These are phyloP conservation scores for Pontederia crassipes DNA, from an alignment of 176 grass and related monocot genomes.

Conservation along the genomic window DNA sequence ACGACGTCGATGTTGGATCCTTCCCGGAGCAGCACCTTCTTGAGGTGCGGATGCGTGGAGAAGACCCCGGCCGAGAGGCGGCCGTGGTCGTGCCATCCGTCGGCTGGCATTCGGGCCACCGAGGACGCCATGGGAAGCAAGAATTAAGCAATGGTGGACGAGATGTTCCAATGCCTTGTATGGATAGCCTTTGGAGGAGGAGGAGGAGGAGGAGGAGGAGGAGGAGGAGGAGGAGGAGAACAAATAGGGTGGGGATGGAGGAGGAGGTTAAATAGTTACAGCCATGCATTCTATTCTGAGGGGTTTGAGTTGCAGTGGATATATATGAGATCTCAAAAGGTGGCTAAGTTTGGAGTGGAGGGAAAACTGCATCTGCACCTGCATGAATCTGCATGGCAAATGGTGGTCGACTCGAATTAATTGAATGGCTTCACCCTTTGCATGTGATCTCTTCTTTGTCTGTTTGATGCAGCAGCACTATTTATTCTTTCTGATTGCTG, in stretches of 20 bases:
- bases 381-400: too few species aligned
- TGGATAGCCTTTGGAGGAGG: neutral
- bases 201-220: neutral
- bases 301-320: too few species aligned
- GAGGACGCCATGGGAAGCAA: slow-evolving; percentile 55
- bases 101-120: slow-evolving; percentile 69
- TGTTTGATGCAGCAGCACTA: too few species aligned
- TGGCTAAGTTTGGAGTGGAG: too few species aligned
- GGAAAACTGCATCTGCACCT: too few species aligned
- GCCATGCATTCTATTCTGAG: neutral
- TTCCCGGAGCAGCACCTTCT: neutral
- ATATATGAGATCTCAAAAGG: too few species aligned
- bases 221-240: neutral
- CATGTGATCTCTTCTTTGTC: too few species aligned
- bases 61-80: neutral
- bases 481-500: too few species aligned
- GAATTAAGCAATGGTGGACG: neutral
- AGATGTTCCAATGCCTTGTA: neutral
- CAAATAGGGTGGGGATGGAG: too few species aligned
- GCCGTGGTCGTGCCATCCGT: slow-evolving; percentile 36
- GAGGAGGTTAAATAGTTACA: neutral
- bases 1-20: neutral
- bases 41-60: slow-evolving; percentile 22
- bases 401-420: too few species aligned
- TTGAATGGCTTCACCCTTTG: too few species aligned